Evolutionary conservation across 2,329 filamentous ascomycete species (phyloP).

Genomic region (Xylaria digitata): DNA sequence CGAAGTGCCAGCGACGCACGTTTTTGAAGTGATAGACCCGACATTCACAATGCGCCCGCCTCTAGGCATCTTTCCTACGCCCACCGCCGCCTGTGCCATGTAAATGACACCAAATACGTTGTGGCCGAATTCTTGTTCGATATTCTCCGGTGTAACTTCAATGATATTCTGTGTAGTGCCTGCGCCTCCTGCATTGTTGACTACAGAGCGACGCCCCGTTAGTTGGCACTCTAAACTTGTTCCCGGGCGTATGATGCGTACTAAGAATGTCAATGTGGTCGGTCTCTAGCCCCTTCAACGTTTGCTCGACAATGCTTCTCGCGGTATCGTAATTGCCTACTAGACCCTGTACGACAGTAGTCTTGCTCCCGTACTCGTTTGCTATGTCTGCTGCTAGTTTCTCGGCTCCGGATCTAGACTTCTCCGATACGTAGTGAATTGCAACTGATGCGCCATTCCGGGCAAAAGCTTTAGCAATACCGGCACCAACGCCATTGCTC

Average conservation of each 20-base stretch:
- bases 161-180: conserved; percentile 25
- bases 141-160: conserved; percentile 38
- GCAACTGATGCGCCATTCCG: conserved; percentile 56
- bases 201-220: conserved; percentile 29
- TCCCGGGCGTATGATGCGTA: conserved; percentile 30
- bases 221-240: not conserved
- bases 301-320: conserved; percentile 41
- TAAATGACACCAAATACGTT: conserved; percentile 48
- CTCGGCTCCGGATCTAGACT: conserved; percentile 47
- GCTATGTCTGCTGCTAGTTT: conserved; percentile 47
- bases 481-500: conserved; percentile 58
- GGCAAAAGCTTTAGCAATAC: conserved; percentile 54
- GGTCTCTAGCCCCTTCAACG: conserved; percentile 39
- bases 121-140: conserved; percentile 43
- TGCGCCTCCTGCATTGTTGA: conserved; percentile 45
- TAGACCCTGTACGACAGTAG: conserved; percentile 40
- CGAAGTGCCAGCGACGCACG: conserved; percentile 7
- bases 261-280: conserved; percentile 48
- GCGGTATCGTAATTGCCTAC: conserved; percentile 36
- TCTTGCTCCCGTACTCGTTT: conserved; percentile 45
- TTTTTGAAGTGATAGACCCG: conserved; percentile 48
- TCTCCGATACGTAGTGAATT: conserved; percentile 56
- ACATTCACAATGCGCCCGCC: conserved; percentile 54
- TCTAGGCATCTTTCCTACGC: conserved; percentile 45
- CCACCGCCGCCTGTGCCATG: conserved; percentile 45